Conservation (phyloP, 179 eudicot species). For the Carnegiea gigantea region DNA sequence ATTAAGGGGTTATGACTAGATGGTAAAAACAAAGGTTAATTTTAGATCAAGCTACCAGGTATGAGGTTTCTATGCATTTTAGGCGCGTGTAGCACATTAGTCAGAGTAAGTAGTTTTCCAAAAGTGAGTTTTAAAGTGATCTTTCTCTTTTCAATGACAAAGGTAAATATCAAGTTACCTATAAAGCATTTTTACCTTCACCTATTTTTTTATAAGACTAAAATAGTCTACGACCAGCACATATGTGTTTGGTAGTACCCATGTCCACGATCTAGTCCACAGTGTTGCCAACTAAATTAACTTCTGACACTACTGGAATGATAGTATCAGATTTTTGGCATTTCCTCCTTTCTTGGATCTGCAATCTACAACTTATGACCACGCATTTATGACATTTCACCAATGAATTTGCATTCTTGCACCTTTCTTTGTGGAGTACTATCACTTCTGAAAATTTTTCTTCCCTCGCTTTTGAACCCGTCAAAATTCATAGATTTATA, state of each 20-base stretch:
- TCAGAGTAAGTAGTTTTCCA: neutral
- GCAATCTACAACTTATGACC: neutral
- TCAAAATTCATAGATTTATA: neutral
- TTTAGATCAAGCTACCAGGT: neutral
- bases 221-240: neutral
- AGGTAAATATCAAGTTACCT: neutral
- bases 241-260: no score
- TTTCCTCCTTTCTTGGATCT: no score
- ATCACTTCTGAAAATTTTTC: neutral
- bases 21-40: neutral
- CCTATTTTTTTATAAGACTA: no score
- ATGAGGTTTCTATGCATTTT: no score
- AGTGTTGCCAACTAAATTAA: neutral
- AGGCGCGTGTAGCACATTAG: neutral
- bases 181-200: neutral
- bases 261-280: no score
- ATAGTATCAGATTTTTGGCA: neutral
- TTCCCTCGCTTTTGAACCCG: neutral
- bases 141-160: neutral
- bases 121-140: no score
- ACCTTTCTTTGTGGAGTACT: neutral
- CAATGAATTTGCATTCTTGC: neutral
- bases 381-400: neutral
- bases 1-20: neutral
- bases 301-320: neutral